Evolutionary conservation across 345 rosid genomes (phyloP).

Genomic region (Salix purpurea): DNA sequence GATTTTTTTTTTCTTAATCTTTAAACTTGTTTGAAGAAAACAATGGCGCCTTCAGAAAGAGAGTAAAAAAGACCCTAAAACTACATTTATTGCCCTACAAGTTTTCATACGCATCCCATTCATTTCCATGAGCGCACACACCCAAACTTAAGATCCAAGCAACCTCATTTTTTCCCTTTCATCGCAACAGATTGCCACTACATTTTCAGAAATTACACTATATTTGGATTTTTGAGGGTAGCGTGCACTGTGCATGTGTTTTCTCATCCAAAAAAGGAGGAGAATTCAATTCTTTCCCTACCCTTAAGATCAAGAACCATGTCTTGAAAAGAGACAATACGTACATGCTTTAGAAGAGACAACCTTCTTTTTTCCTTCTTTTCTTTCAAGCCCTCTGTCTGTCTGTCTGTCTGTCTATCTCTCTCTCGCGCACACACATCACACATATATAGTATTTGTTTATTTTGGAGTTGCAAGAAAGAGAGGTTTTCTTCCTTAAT

Average conservation of each 20-base stretch:
- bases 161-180: slow-evolving; percentile 18
- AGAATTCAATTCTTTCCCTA: slow-evolving; percentile 55
- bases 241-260: background rate
- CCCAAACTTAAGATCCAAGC: slow-evolving; percentile 67
- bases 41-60: slow-evolving; percentile 18
- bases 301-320: slow-evolving; percentile 35
- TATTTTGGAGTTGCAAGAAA: slow-evolving; percentile 31
- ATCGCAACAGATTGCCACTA: background rate
- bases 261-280: slow-evolving; percentile 23
- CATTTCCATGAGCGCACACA: slow-evolving; percentile 13
- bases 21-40: slow-evolving; percentile 17
- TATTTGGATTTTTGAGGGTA: slow-evolving; percentile 19
- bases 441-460: slow-evolving; percentile 23
- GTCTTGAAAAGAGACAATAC: slow-evolving; percentile 21
- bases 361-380: slow-evolving; percentile 36
- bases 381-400: slow-evolving; percentile 8
- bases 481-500: background rate
- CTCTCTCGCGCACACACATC: background rate
- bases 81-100: slow-evolving; percentile 42
- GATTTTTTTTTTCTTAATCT: background rate
- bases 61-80: slow-evolving; percentile 28
- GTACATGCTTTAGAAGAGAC: slow-evolving; percentile 38
- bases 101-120: slow-evolving; percentile 20
- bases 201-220: background rate
- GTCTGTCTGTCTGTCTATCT: background rate